These are phyloP conservation scores for Metschnikowia henanensis DNA, from an alignment of 805 yeast genomes.

Conservation along the genomic window DNA sequence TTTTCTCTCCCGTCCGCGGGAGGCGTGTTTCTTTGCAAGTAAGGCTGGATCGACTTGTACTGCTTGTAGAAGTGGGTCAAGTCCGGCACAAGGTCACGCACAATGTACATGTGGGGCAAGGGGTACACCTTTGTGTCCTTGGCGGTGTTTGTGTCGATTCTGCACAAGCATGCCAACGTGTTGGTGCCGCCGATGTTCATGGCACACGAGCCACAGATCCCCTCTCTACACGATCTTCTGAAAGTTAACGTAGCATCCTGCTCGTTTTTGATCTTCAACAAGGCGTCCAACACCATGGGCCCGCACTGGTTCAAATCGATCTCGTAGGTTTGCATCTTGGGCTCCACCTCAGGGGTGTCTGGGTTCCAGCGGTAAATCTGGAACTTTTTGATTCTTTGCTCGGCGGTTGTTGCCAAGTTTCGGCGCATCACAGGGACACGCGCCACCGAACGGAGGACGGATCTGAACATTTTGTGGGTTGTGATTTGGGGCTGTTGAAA, in stretches of 20 bases:
- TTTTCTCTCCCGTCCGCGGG: slow-evolving; percentile 94
- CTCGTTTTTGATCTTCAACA: slow-evolving; percentile 93
- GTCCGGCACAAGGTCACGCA: slow-evolving; percentile 96
- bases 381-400: slow-evolving; percentile 72
- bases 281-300: slow-evolving; percentile 96
- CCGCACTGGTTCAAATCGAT: slow-evolving; percentile 91
- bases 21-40: slow-evolving; percentile 74
- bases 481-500: neutral
- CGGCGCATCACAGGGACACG: slow-evolving; percentile 17
- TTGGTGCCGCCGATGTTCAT: slow-evolving; percentile 98
- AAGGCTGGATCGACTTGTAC: slow-evolving; percentile 97
- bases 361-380: slow-evolving; percentile 98
- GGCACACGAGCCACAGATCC: slow-evolving; percentile 99
- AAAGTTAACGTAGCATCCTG: slow-evolving; percentile 94
- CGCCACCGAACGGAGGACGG: slow-evolving; percentile 16
- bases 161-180: slow-evolving; percentile 95
- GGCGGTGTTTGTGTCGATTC: slow-evolving; percentile 76
- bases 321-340: slow-evolving; percentile 78
- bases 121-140: slow-evolving; percentile 91
- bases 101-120: slow-evolving; percentile 97
- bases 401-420: slow-evolving; percentile 38
- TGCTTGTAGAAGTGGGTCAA: slow-evolving; percentile 97
- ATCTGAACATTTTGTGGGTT: slow-evolving; percentile 13
- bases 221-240: slow-evolving; percentile 99
- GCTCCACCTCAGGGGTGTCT: slow-evolving; percentile 91